Evolutionary conservation across 805 yeast genomes (phyloP), one percentile per base, ranked within the genome.

Genomic region (Maudiozyma pseudohumilis): DNA sequence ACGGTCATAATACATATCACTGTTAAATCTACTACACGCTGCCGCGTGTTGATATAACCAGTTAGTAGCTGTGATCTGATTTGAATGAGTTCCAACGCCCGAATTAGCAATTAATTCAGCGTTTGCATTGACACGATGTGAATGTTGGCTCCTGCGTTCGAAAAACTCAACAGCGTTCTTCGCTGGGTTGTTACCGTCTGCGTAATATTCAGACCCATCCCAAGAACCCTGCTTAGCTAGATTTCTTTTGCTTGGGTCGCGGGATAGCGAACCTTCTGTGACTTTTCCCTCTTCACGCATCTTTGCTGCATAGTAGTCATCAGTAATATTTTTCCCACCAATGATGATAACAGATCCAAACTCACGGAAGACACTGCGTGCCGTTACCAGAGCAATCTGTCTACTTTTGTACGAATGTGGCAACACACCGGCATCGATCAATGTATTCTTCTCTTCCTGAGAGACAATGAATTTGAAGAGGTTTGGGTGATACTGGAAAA

Each of bases 351-450:
- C 75, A 18, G 95, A 83, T 4, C 98, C 98, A 66, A 92, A 89
- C 61, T 88, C 97, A 46, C 87, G 72, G 62, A 74, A 92, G 2
- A 87, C 77, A 12, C 94, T 79, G 40, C 94, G 73, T 0, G 98
- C 96, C 5, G 96, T 79, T 5, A 92, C 94, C 29, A 89, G 65
- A 42, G 92, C 88, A 25, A 92, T 88, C 1, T 86, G 73, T 48
- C 97, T 72, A 33, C 94, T 92, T 61, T 86, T 86, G 60, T 86
- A 89, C 2, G 95, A 82, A 47, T 80, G 81, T 2, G 97, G 96
- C 47, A 92, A 73, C 29, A 85, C 66, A 19, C 81, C 85, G 26
- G 94, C 71, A 30, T 77, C 77, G 33, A 92, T 85, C 50, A 92
- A 64, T 50, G 84, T 89, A 62, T 73, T 73, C 56, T 89, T 89